Percentiles rank a stretch among this genome's conserved stretches.
Conservation (phyloP, 2,329 filamentous ascomycete genomes). For the Didymellaceae sp. region DNA sequence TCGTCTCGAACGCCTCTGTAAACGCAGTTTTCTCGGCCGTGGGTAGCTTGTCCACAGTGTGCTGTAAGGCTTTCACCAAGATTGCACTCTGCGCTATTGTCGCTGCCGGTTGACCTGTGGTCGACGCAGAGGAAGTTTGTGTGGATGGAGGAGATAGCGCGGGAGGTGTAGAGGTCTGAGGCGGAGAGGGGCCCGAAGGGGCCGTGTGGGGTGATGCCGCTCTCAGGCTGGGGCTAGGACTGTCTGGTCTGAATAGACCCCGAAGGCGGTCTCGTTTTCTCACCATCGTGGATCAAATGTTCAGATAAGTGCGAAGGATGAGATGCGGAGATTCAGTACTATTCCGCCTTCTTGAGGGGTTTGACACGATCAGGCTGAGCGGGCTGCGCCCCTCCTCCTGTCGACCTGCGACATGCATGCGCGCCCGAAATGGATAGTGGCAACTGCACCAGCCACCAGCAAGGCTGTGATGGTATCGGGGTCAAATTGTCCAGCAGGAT, state of each 20-base stretch:
- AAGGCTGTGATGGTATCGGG: no score
- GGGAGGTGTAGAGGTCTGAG: background rate
- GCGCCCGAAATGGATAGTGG: no score
- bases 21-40: slow-evolving; percentile 24
- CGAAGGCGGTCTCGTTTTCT: background rate
- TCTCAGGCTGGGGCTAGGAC: background rate
- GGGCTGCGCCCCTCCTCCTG: no score
- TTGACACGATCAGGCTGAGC: no score
- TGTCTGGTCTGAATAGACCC: background rate
- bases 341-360: no score
- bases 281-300: no score
- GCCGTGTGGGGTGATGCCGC: background rate
- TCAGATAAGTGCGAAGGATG: no score
- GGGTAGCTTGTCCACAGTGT: slow-evolving; percentile 14
- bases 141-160: background rate
- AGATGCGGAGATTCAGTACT: no score
- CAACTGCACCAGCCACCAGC: no score
- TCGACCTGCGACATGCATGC: no score
- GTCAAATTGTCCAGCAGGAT: no score
- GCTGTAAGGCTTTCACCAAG: background rate
- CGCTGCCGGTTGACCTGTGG: background rate
- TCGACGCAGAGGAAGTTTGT: background rate
- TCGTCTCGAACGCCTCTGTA: slow-evolving; percentile 8
- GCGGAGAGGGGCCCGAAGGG: background rate
- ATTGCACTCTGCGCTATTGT: background rate